Percentiles rank a stretch among this genome's conserved stretches.
Evolutionary conservation across 164 flowering plant genomes (phyloP).

Genomic region (Houttuynia cordata): DNA sequence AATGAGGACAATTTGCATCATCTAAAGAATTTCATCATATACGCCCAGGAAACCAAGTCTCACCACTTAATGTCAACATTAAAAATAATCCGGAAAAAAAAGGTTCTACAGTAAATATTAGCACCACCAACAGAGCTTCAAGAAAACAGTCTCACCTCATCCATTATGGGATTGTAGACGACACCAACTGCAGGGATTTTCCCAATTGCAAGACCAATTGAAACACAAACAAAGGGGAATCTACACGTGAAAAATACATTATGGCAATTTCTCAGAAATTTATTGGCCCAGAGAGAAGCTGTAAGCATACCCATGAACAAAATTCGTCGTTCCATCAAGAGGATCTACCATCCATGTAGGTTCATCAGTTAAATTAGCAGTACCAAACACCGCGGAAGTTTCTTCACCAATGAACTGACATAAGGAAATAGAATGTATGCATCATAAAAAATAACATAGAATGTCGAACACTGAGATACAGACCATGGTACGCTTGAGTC

Average conservation of each 20-base stretch:
- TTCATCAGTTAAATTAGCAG: conserved; percentile 62
- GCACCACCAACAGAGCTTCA: background rate
- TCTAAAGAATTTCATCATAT: no score
- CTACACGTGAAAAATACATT: conserved; percentile 23
- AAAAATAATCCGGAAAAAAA: no score
- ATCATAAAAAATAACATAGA: background rate
- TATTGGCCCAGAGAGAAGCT: background rate
- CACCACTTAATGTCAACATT: background rate
- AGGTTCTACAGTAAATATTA: background rate
- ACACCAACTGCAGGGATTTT: conserved; percentile 84
- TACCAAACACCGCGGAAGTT: conserved; percentile 81
- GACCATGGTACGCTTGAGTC: background rate
- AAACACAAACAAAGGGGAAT: conserved; percentile 89
- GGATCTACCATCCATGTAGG: conserved; percentile 99
- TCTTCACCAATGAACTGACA: conserved; percentile 91
- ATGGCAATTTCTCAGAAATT: background rate
- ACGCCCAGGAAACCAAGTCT: no score
- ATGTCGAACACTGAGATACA: background rate
- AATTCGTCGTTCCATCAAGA: conserved; percentile 95
- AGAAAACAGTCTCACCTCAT: conserved; percentile 46
- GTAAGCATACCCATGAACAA: conserved; percentile 73
- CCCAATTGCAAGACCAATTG: conserved; percentile 86
- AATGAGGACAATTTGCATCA: no score
- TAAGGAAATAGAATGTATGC: background rate
- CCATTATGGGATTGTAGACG: conserved; percentile 85